Conservation (phyloP, 2,329 filamentous ascomycete genomes). For the Pestalotiopsis sp. region DNA sequence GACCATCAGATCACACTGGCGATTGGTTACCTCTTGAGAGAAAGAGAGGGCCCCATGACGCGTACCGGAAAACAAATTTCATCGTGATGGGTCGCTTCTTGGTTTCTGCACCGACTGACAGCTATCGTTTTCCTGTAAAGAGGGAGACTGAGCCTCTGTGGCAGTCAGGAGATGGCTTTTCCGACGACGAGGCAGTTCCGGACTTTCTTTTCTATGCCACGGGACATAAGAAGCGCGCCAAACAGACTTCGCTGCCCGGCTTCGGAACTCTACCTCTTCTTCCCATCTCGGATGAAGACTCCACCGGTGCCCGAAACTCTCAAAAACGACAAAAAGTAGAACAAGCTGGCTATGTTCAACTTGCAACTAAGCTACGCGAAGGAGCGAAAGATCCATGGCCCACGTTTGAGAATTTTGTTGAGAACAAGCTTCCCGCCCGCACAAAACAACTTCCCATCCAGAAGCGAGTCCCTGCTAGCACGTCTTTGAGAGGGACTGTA, state of each 20-base stretch:
- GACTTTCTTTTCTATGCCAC: constrained; percentile 23
- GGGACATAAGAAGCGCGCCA: constrained; percentile 26
- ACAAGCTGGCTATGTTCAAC: not conserved
- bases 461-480: not conserved
- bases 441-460: constrained; percentile 6
- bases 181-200: constrained; percentile 28
- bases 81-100: not conserved
- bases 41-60: not conserved
- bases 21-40: not conserved
- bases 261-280: constrained; percentile 19
- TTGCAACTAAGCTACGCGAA: constrained; percentile 8
- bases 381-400: constrained; percentile 29
- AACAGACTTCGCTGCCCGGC: constrained; percentile 20
- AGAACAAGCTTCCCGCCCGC: constrained; percentile 14
- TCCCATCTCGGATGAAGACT: constrained; percentile 22
- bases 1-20: not conserved
- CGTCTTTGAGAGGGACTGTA: no score
- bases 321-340: not conserved
- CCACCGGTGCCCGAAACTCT: not conserved
- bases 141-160: constrained; percentile 24
- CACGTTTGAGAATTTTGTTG: constrained; percentile 28
- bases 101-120: not conserved
- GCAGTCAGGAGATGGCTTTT: constrained; percentile 33
- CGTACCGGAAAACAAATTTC: not conserved
- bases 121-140: constrained; percentile 28